Base-by-base conservation (phyloP, 257 asterid species). In the Solanum chiquidenum region DNA sequence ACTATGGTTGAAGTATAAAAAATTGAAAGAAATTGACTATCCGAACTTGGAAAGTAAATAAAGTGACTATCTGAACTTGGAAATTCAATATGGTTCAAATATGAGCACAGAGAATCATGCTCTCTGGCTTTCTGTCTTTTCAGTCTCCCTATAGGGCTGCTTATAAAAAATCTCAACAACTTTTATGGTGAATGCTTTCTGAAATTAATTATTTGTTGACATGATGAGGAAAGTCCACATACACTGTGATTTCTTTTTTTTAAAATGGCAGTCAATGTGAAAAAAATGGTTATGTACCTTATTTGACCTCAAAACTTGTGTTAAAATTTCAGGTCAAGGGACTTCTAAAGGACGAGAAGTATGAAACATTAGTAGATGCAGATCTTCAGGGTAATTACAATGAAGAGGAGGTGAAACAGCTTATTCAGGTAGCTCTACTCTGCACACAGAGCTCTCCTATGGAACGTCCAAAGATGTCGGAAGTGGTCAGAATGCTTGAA, bases 381-480 rank as follows among this genome's bases (percentile, higher is more conserved):
- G 96, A 95, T 89, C 96, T 97, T 44, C 86, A 91, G 74, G 96
- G 98, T 6, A 90, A 92, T 29, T 97, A 94, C 91, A 88, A 92
- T 0, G 98, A 95, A 1, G 95, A 92, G 2, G 98, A 95, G 92
- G 96, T 97, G 89, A 98, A 96, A 93, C 93, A 92, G 89, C 93
- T 96, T 52, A 94, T 94, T 87, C 99, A 95, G 91, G 95, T 97
- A 10, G 98, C 98, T 40, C 92, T 97, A n/a, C 95, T 97, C 60
- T 97, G 99, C 93, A 92, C 99, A 3, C 95, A 91, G 89, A 88
- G 94, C 62, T 90, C 97, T 10, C 95, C 98, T 4, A 77, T 79
- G 85, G 97, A 95, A 88, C 98, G 99, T 37, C 99, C 98, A 60
- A 96, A 94, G 88, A 96, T 96, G 99, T 95, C 98, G 0, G 98